Evolutionary conservation across 768 basidiomycete species (phyloP).

Genomic region (Podaxis rugospora): DNA sequence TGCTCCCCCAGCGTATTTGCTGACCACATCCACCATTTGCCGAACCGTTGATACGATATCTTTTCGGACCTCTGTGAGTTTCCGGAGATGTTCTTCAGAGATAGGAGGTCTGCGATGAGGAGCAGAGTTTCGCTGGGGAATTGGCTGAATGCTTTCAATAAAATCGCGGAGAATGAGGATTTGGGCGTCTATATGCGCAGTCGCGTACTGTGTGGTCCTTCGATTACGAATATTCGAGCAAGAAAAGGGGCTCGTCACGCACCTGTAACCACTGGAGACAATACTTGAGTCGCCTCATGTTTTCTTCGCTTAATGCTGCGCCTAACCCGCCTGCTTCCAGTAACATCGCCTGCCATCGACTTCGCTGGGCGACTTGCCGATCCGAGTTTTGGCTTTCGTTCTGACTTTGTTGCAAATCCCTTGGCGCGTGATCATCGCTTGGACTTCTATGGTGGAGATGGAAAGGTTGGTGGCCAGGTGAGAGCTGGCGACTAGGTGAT

Average conservation of each 20-base stretch:
- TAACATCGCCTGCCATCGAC: slow-evolving; percentile 81
- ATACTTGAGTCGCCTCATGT: slow-evolving; percentile 80
- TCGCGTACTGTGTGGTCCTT: slow-evolving; percentile 84
- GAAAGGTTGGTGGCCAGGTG: background rate
- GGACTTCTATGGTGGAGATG: background rate
- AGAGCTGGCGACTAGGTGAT: background rate
- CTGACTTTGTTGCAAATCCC: background rate
- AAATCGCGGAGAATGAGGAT: slow-evolving; percentile 83
- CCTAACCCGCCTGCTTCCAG: slow-evolving; percentile 85
- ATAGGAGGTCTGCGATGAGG: slow-evolving; percentile 27
- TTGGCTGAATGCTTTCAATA: slow-evolving; percentile 63
- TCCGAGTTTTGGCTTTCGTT: slow-evolving; percentile 21
- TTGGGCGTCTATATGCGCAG: slow-evolving; percentile 81
- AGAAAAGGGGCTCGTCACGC: slow-evolving; percentile 18
- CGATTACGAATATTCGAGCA: background rate
- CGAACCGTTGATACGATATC: slow-evolving; percentile 89
- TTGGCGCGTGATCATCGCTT: background rate
- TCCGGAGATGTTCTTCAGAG: slow-evolving; percentile 49
- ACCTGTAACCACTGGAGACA: slow-evolving; percentile 89
- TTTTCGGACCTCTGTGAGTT: slow-evolving; percentile 67
- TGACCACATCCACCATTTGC: slow-evolving; percentile 84
- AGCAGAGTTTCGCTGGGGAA: slow-evolving; percentile 28
- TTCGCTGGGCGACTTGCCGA: slow-evolving; percentile 64
- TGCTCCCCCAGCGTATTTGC: slow-evolving; percentile 80
- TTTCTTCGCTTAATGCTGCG: slow-evolving; percentile 88